Conservation (phyloP, 2,329 filamentous ascomycete species). For the Trichoderma hamatum region DNA sequence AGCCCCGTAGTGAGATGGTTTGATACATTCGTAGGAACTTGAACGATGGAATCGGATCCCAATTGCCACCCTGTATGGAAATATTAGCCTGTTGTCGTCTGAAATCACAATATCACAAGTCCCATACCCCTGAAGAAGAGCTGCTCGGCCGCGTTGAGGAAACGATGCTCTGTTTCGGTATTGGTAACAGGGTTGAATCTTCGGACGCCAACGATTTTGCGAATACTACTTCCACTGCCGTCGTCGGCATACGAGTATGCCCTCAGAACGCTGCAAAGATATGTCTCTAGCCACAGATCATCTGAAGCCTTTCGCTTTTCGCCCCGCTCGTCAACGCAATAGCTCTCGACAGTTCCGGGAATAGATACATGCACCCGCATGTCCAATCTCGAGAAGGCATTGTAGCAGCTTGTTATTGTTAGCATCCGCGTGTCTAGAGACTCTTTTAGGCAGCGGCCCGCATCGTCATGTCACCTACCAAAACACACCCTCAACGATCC, state of each 20-base stretch:
- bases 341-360: constrained; percentile 93
- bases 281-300: constrained; percentile 95
- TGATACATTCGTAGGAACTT: constrained; percentile 94
- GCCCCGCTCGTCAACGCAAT: constrained; percentile 94
- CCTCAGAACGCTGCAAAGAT: constrained; percentile 89
- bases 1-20: constrained; percentile 95
- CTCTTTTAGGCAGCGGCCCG: constrained; percentile 14
- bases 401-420: constrained; percentile 71
- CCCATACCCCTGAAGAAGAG: constrained; percentile 84
- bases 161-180: constrained; percentile 97
- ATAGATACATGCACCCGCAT: constrained; percentile 99
- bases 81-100: constrained; percentile 28
- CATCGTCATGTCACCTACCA: constrained; percentile 62
- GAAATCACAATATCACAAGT: no score
- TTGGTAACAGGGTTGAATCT: constrained; percentile 97
- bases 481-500: constrained; percentile 92
- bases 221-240: constrained; percentile 89
- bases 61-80: constrained; percentile 76
- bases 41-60: constrained; percentile 94
- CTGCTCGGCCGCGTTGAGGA: constrained; percentile 89
- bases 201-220: constrained; percentile 95
- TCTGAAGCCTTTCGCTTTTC: constrained; percentile 93
- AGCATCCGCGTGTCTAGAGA: constrained; percentile 14
- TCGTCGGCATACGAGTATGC: constrained; percentile 97
- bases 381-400: constrained; percentile 96